A percentile compares a stretch with the other conserved stretches of the same genome.
These are phyloP conservation scores for Euphorbia pulcherrima DNA, from an alignment of 345 rosid genomes.

Conservation along the genomic window DNA sequence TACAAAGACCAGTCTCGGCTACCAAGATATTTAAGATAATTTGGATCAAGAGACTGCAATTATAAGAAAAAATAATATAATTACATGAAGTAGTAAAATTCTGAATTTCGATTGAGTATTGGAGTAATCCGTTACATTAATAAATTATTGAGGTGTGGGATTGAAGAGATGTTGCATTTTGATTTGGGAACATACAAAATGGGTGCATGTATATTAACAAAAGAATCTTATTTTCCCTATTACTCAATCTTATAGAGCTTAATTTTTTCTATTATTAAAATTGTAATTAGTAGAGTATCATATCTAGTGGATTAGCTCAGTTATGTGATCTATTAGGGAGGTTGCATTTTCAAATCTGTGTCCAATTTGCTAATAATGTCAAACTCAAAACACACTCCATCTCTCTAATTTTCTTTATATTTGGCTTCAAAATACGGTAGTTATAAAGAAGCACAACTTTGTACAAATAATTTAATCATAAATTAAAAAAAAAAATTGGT, in stretches of 20 bases:
- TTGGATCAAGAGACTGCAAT: too few relatives aligned
- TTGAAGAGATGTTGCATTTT: constrained; percentile 1
- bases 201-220: not conserved
- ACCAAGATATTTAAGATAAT: too few relatives aligned
- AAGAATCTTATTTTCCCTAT: not conserved
- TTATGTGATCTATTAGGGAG: too few relatives aligned
- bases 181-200: not conserved
- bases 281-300: not conserved
- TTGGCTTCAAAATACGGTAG: not conserved
- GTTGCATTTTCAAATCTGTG: constrained; percentile 44
- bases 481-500: not conserved
- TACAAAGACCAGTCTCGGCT: too few relatives aligned
- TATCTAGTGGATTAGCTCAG: too few relatives aligned
- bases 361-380: constrained; percentile 33
- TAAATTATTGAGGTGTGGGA: not conserved
- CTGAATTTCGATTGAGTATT: not conserved
- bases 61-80: too few relatives aligned
- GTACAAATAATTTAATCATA: not conserved
- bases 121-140: not conserved
- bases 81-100: too few relatives aligned
- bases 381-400: constrained; percentile 29
- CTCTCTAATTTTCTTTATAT: not conserved
- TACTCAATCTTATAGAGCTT: not conserved
- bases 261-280: not conserved
- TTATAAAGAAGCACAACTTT: not conserved